Conservation (phyloP, 768 basidiomycete species). For the Lepiota venenata region DNA sequence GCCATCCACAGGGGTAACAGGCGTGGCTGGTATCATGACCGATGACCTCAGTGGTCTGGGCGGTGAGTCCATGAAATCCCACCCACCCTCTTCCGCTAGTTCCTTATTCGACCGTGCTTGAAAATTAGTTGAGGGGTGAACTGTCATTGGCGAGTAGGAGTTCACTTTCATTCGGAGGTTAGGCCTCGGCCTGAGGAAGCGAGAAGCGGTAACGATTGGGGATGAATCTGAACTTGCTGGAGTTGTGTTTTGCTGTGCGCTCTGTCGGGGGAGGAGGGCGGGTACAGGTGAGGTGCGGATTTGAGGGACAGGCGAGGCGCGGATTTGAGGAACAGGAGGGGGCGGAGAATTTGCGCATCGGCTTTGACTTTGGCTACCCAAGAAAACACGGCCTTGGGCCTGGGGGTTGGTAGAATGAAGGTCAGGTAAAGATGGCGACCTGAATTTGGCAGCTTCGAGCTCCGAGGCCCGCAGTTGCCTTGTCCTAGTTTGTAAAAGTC, state of each 20-base stretch:
- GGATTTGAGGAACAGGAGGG: not conserved
- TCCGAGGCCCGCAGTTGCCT: not conserved
- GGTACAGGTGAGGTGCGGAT: not conserved
- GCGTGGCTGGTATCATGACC: not conserved
- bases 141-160: slow-evolving; percentile 1
- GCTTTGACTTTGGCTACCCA: not conserved
- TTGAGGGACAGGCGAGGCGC: not conserved
- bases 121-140: not conserved
- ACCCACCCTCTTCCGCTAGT: not conserved
- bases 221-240: no score
- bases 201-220: not conserved
- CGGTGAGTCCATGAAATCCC: slow-evolving; percentile 3
- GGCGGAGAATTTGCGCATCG: not conserved
- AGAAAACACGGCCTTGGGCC: not conserved
- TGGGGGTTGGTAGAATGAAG: not conserved
- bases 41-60: not conserved
- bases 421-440: slow-evolving; percentile 8
- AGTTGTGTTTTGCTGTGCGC: not conserved
- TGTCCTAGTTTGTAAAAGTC: not conserved
- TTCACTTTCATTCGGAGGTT: slow-evolving; percentile 2
- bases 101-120: slow-evolving; percentile 6
- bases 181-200: not conserved
- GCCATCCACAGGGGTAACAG: no score
- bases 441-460: not conserved
- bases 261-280: not conserved